Evolutionary conservation across 176 grass and related monocot species (phyloP), one percentile per base, ranked within the genome.

Genomic region (Avena insularis): DNA sequence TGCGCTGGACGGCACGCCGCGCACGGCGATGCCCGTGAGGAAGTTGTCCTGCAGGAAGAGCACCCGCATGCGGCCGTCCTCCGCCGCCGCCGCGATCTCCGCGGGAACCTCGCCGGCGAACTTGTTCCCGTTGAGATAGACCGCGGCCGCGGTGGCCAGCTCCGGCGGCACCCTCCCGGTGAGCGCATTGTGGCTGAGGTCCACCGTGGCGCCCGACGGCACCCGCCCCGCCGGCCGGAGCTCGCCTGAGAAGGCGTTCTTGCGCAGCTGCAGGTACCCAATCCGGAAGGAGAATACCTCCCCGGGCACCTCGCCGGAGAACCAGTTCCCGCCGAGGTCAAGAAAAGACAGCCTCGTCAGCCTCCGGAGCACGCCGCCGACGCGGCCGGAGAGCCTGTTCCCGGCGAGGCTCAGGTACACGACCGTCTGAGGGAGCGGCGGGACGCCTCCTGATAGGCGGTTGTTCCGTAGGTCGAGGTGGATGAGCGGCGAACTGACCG

Each of bases 1-100:
- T 0, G 91, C 79, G 57, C 87, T 87, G 6, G 84, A 31, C 35
- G 95, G 93, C 20, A 98, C 84, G 25, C 91, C 67, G 5, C 77
- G 36, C 0, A 95, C 80, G 2, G 31, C 12, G 9, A 98, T 84
- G n/a, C 88, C 85, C 2, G 89, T 92, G 10, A 98, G 68, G 76
- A 88, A 98, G 71, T 98, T 98, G 29, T 95, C 93, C 84, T 98
- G 95, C n/a, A 98, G 65, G 53, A 93, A 98, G 2, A 98, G 90
- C 83, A 98, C 83, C 17, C 91, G 90, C 83, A 98, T 93, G 69
- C 65, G 46, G 1, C 95, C 95, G 0, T 19, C 85, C 80, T 88
- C 85, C 2, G 90, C 89, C 21, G 93, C 88, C 27, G 86, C 89
- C 0, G 89, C 86, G 9, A 98, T 46, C 72, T 89, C 91, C 12